Evolutionary conservation across 169 alveolate genomes (phyloP).

Genomic region (Cryptosporidium parvum): DNA sequence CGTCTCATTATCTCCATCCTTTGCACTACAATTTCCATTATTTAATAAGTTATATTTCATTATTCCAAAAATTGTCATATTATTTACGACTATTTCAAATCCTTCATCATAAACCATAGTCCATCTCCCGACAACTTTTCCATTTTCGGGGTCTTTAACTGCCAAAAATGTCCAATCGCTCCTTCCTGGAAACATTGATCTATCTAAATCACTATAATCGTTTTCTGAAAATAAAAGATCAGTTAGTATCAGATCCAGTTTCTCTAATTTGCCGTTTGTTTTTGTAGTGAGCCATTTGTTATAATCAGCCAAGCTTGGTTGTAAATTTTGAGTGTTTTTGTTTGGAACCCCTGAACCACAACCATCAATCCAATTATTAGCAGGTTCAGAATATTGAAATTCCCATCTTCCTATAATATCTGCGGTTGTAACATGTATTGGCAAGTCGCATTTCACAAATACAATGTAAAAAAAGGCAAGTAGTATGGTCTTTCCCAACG

Average conservation of each 20-base stretch:
- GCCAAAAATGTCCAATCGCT: conserved; percentile 76
- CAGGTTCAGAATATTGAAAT: conserved; percentile 69
- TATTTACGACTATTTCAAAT: conserved; percentile 78
- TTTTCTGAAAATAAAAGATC: conserved; percentile 19
- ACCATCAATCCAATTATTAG: conserved; percentile 56
- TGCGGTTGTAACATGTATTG: conserved; percentile 80
- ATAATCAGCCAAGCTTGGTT: conserved; percentile 65
- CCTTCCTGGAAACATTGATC: conserved; percentile 25
- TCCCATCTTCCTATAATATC: conserved; percentile 79
- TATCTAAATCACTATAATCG: background rate
- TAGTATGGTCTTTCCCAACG: background rate
- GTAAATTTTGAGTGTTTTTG: conserved; percentile 78
- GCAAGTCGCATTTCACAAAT: conserved; percentile 75
- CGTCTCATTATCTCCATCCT: conserved; percentile 79
- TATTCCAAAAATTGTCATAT: conserved; percentile 74
- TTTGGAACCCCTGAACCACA: conserved; percentile 83
- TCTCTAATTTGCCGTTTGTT: conserved; percentile 18
- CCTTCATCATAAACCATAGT: conserved; percentile 89
- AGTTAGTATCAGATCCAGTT: conserved; percentile 23
- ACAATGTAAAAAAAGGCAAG: background rate
- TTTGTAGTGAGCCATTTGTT: conserved; percentile 49
- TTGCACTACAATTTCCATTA: conserved; percentile 42
- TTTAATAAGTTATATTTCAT: conserved; percentile 68
- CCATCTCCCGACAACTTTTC: conserved; percentile 79
- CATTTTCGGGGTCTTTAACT: conserved; percentile 58